phyloP scores from a whole-genome alignment of 2,329 filamentous ascomycete species.

The Diplodia corticola region DNA sequence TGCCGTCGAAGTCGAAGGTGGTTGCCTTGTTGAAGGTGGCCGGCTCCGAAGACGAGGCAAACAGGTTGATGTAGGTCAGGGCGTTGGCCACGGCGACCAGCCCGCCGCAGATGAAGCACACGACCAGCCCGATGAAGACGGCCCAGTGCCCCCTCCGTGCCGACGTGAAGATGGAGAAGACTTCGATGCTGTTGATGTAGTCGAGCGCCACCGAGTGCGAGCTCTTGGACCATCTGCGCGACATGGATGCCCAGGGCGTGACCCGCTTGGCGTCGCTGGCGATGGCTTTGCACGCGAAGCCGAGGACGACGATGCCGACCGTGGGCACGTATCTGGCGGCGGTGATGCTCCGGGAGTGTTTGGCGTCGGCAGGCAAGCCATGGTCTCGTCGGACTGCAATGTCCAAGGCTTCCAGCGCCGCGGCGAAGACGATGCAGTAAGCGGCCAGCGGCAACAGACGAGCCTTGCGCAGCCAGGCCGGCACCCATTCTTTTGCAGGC shows the following conservation, averaged over 20 bases:
- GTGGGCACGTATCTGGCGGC: conserved; percentile 12
- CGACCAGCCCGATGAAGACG: neutral
- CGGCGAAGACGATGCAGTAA: conserved; percentile 10
- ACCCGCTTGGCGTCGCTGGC: conserved; percentile 1
- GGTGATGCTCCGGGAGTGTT: neutral
- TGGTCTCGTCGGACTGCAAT: neutral
- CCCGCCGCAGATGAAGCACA: conserved; percentile 13
- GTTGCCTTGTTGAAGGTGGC: neutral
- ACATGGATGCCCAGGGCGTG: conserved; percentile 16
- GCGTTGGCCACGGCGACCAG: conserved; percentile 16
- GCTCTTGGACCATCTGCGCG: conserved; percentile 14
- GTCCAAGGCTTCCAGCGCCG: neutral
- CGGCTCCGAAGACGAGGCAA: neutral
- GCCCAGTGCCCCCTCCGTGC: conserved; percentile 16
- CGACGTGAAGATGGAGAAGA: neutral
- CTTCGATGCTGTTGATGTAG: conserved; percentile 16
- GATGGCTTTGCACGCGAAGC: conserved; percentile 13
- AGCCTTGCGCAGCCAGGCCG: conserved; percentile 11
- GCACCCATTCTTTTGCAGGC: conserved; percentile 1
- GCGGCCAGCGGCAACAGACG: neutral
- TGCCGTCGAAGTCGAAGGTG: neutral
- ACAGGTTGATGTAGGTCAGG: conserved; percentile 1
- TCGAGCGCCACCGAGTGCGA: conserved; percentile 17
- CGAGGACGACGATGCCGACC: conserved; percentile 6
- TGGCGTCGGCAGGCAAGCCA: neutral